These are phyloP conservation scores for Candida quercuum DNA, from an alignment of 805 yeast genomes.

Conservation along the genomic window DNA sequence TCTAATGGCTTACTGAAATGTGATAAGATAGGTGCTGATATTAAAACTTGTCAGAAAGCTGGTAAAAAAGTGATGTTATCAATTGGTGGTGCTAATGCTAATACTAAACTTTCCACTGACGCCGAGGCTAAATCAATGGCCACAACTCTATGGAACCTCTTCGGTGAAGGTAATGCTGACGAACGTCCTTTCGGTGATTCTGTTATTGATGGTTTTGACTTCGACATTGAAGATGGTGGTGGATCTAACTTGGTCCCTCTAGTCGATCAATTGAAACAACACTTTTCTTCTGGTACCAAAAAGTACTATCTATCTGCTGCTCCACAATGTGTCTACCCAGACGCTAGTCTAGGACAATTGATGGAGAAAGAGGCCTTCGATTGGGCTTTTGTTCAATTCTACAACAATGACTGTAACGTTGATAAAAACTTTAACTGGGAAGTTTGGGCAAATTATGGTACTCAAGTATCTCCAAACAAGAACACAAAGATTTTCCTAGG, in stretches of 20 bases:
- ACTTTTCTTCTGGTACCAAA: conserved; percentile 50
- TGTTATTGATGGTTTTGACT: conserved; percentile 86
- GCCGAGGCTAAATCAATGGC: conserved; percentile 67
- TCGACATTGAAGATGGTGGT: conserved; percentile 73
- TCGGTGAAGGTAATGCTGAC: conserved; percentile 52
- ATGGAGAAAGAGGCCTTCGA: conserved; percentile 61
- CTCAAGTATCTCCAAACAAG: conserved; percentile 53
- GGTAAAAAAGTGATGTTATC: conserved; percentile 81
- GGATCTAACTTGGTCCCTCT: conserved; percentile 63
- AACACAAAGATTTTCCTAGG: conserved; percentile 71
- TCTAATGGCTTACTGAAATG: conserved; percentile 41
- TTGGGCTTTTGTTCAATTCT: conserved; percentile 82
- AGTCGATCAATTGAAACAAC: conserved; percentile 47
- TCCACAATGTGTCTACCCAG: conserved; percentile 90
- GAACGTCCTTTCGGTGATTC: conserved; percentile 68
- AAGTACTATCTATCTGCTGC: conserved; percentile 78
- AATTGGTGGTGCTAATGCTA: conserved; percentile 67
- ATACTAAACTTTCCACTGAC: conserved; percentile 84
- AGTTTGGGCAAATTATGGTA: conserved; percentile 67
- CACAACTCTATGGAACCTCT: conserved; percentile 52
- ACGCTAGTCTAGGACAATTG: conserved; percentile 56
- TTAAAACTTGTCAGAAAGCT: conserved; percentile 67
- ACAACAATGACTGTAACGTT: conserved; percentile 75
- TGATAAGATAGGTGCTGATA: conserved; percentile 61
- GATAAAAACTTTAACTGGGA: conserved; percentile 57